phyloP scores from a whole-genome alignment of 176 grass and related monocot species.

The Alloteropsis semialata region DNA sequence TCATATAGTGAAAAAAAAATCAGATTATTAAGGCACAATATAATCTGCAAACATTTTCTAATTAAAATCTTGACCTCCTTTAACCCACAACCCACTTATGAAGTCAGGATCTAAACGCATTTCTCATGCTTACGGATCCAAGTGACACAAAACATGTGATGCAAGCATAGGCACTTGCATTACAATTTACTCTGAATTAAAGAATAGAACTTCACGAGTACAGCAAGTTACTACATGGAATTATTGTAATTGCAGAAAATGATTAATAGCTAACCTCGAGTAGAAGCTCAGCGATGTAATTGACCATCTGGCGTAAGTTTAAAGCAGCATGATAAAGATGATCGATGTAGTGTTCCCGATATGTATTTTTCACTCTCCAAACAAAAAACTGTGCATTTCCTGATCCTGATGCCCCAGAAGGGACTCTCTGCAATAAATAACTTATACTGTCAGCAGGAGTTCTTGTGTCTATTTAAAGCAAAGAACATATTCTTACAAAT shows the following conservation, averaged over 20 bases:
- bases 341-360: slow-evolving; percentile 52
- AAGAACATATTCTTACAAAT: slow-evolving; percentile 20
- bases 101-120: not conserved
- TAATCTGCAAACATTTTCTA: slow-evolving; percentile 1
- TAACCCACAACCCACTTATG: not conserved
- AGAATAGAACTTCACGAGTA: not conserved
- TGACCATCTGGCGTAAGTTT: slow-evolving; percentile 63
- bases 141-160: not conserved
- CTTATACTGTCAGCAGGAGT: slow-evolving; percentile 17
- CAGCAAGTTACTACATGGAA: not conserved
- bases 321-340: slow-evolving; percentile 71
- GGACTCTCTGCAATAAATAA: slow-evolving; percentile 55
- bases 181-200: not conserved
- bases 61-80: not conserved
- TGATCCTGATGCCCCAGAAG: slow-evolving; percentile 20
- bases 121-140: not conserved
- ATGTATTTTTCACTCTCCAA: slow-evolving; percentile 59
- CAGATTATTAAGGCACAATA: not conserved
- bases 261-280: slow-evolving; percentile 45
- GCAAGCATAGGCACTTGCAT: not conserved
- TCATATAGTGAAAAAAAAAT: not conserved
- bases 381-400: slow-evolving; percentile 49
- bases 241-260: not conserved
- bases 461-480: not conserved
- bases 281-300: slow-evolving; percentile 51